These are phyloP conservation scores for Cyclocybe aegerita DNA, from an alignment of 768 basidiomycete genomes.

Conservation along the genomic window DNA sequence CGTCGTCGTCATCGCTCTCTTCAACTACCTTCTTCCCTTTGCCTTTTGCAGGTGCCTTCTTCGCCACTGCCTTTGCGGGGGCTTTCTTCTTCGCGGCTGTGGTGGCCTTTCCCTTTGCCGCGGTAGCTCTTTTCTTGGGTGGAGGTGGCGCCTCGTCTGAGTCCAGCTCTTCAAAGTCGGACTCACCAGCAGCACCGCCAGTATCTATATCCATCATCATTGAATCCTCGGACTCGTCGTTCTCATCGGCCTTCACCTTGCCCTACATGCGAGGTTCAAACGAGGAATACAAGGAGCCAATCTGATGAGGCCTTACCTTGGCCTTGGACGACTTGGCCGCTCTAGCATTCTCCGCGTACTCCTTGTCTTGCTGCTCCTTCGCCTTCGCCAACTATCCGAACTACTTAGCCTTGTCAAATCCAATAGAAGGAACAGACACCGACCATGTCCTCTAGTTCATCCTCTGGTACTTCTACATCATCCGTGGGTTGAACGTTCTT, in stretches of 20 bases:
- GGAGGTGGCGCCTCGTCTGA: slow-evolving; percentile 45
- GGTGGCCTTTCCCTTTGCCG: slow-evolving; percentile 25
- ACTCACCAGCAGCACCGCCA: slow-evolving; percentile 30
- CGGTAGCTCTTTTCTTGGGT: slow-evolving; percentile 41
- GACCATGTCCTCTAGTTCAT: slow-evolving; percentile 73
- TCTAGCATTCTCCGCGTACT: slow-evolving; percentile 50
- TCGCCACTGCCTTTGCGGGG: slow-evolving; percentile 36
- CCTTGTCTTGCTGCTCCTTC: slow-evolving; percentile 68
- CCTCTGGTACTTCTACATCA: slow-evolving; percentile 58
- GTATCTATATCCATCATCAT: slow-evolving; percentile 77
- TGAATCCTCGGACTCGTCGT: slow-evolving; percentile 66
- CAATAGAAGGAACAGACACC: slow-evolving; percentile 16
- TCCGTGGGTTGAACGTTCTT: slow-evolving; percentile 66
- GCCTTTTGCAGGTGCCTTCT: slow-evolving; percentile 24
- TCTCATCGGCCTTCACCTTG: slow-evolving; percentile 51
- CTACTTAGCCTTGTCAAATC: not conserved
- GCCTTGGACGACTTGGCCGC: slow-evolving; percentile 36
- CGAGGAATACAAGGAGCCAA: not conserved
- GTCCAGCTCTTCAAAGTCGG: slow-evolving; percentile 52
- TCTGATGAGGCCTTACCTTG: slow-evolving; percentile 34
- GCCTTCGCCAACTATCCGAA: slow-evolving; percentile 58
- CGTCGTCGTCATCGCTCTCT: slow-evolving; percentile 45
- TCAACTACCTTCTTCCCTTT: slow-evolving; percentile 11
- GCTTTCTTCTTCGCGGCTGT: slow-evolving; percentile 37
- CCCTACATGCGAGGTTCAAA: slow-evolving; percentile 28